A percentile compares a stretch with the other conserved stretches of the same genome.
Evolutionary conservation across 2,329 filamentous ascomycete genomes (phyloP).

Genomic region (Scolecobasidium constrictum): DNA sequence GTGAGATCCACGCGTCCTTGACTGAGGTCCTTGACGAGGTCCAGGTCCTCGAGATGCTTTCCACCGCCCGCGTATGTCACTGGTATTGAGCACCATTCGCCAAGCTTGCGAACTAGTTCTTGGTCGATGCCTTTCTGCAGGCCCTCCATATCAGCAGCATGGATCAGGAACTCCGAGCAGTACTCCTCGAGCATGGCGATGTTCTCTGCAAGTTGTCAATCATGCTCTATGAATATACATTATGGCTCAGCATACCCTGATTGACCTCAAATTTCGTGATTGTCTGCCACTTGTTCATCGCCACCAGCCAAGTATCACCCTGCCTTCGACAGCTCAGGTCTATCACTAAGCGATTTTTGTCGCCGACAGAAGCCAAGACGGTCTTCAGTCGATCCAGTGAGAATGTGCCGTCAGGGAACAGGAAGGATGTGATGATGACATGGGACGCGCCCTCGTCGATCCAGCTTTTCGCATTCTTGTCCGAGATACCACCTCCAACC

Average conservation of each 20-base stretch:
- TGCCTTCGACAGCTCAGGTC: conserved; percentile 83
- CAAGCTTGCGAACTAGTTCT: conserved; percentile 63
- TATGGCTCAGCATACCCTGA: conserved; percentile 49
- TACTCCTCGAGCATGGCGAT: conserved; percentile 76
- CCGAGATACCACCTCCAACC: conserved; percentile 86
- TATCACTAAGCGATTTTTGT: conserved; percentile 77
- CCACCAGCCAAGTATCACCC: conserved; percentile 79
- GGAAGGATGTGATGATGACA: conserved; percentile 94
- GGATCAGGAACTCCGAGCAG: conserved; percentile 93
- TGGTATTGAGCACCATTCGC: conserved; percentile 81
- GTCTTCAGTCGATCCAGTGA: conserved; percentile 64
- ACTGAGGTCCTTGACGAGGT: conserved; percentile 70
- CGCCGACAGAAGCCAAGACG: conserved; percentile 64
- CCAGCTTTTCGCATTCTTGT: conserved; percentile 76
- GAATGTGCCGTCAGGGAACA: conserved; percentile 79
- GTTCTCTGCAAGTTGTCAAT: conserved; percentile 47
- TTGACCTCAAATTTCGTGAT: conserved; percentile 94
- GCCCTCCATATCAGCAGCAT: conserved; percentile 94
- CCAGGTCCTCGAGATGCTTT: conserved; percentile 65
- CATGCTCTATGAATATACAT: too few species aligned
- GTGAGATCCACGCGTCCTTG: conserved; percentile 79
- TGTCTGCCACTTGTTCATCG: conserved; percentile 98
- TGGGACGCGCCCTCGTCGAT: conserved; percentile 80
- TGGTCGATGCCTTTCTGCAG: conserved; percentile 86
- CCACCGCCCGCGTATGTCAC: conserved; percentile 97